Conservation (phyloP, 1,139 yeast species). For the Zygosaccharomyces sapae region DNA sequence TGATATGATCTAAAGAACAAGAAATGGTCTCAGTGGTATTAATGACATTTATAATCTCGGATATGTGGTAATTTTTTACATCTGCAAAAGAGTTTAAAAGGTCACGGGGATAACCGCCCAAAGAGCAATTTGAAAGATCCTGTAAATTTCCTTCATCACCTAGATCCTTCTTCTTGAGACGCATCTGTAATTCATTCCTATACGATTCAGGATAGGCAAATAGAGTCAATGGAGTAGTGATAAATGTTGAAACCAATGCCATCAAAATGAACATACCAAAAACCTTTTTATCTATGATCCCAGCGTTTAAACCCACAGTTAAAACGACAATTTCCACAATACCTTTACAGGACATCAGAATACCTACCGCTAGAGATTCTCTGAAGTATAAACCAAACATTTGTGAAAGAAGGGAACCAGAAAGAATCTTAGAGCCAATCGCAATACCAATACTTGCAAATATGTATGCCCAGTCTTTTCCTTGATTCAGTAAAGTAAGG, state of each 20-base stretch:
- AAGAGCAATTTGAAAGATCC: constrained; percentile 43
- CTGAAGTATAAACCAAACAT: constrained; percentile 61
- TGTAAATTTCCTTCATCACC: constrained; percentile 34
- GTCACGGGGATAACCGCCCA: constrained; percentile 8
- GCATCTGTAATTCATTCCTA: constrained; percentile 47
- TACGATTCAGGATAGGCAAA: constrained; percentile 57
- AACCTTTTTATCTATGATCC: constrained; percentile 57
- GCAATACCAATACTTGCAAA: constrained; percentile 64
- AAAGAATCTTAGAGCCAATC: constrained; percentile 60
- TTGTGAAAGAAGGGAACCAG: constrained; percentile 63
- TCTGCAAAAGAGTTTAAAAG: constrained; percentile 28
- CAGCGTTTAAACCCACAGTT: constrained; percentile 66
- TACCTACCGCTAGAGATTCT: constrained; percentile 70
- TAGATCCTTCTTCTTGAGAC: constrained; percentile 27
- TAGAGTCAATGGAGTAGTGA: constrained; percentile 68
- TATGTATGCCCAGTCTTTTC: constrained; percentile 73
- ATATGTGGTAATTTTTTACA: constrained; percentile 27
- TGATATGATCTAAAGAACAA: constrained; percentile 28
- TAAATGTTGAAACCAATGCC: constrained; percentile 71
- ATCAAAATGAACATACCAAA: constrained; percentile 78
- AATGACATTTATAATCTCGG: constrained; percentile 22
- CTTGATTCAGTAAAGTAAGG: constrained; percentile 56
- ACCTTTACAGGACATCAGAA: constrained; percentile 86
- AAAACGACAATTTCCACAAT: constrained; percentile 77
- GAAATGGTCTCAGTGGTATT: constrained; percentile 30